A percentile compares a stretch with the other conserved stretches of the same genome.
Evolutionary conservation across 495 filamentous ascomycete genomes (phyloP).

Genomic region (Chaetomium cochliodes): DNA sequence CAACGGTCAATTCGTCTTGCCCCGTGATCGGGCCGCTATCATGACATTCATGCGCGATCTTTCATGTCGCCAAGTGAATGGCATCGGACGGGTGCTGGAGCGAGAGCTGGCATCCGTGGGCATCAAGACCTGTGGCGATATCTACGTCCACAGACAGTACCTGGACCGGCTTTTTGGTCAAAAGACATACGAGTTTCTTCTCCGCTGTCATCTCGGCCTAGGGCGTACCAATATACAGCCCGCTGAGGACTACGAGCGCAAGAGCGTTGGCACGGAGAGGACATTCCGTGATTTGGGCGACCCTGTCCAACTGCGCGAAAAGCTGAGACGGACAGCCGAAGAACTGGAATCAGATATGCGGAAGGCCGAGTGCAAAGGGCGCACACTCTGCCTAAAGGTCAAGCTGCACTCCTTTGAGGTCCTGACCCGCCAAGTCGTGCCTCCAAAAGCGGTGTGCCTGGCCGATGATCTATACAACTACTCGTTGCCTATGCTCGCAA

Average conservation of each 20-base stretch:
- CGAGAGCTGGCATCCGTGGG: constrained; percentile 86
- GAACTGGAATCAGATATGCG: constrained; percentile 85
- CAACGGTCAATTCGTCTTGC: constrained; percentile 82
- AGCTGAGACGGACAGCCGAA: constrained; percentile 74
- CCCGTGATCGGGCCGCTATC: constrained; percentile 66
- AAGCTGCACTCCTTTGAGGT: constrained; percentile 96
- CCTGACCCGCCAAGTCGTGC: constrained; percentile 72
- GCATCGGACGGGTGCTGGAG: constrained; percentile 89
- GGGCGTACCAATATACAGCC: constrained; percentile 87
- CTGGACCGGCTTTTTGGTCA: constrained; percentile 79
- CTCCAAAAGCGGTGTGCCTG: constrained; percentile 65
- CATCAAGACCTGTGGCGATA: constrained; percentile 85
- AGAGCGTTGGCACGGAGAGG: constrained; percentile 90
- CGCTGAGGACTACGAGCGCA: constrained; percentile 84
- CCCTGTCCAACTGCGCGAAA: constrained; percentile 65
- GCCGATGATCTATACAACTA: constrained; percentile 84
- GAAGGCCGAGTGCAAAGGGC: constrained; percentile 79
- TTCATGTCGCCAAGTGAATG: constrained; percentile 87
- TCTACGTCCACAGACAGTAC: constrained; percentile 71
- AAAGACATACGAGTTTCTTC: constrained; percentile 83
- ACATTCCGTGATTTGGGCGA: constrained; percentile 83
- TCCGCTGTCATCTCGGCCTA: constrained; percentile 79
- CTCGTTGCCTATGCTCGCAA: constrained; percentile 77
- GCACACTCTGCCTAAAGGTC: constrained; percentile 86
- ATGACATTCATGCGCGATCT: constrained; percentile 82